Percentiles rank a stretch among this genome's conserved stretches.
Conservation (phyloP, 2,329 filamentous ascomycete genomes). For the Arthrobotrys musiformis region DNA sequence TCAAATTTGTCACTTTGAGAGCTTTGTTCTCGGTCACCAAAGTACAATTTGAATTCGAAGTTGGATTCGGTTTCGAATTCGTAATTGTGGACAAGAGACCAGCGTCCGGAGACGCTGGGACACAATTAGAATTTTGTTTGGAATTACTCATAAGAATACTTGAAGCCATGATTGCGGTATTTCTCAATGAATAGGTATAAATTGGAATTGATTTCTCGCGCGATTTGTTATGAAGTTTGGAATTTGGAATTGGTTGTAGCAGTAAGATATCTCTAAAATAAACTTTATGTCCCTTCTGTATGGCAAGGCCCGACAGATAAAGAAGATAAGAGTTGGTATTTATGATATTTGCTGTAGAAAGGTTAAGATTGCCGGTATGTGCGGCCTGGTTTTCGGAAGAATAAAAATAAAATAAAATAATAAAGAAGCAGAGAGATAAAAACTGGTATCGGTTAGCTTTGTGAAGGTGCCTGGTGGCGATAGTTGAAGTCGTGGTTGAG, state of each 20-base stretch:
- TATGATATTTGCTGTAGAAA: conserved; percentile 51
- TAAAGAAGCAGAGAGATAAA: conserved; percentile 20
- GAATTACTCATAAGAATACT: conserved; percentile 56
- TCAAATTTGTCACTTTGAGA: conserved; percentile 57
- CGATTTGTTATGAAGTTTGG: conserved; percentile 43
- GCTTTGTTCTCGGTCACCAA: conserved; percentile 56
- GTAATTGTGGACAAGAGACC: conserved; percentile 55
- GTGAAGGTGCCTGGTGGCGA: conserved; percentile 15
- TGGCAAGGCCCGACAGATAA: conserved; percentile 50
- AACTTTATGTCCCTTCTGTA: conserved; percentile 56
- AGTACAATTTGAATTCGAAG: conserved; percentile 57
- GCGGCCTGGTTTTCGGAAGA: no score
- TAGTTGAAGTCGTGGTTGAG: conserved; percentile 40
- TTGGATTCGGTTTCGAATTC: conserved; percentile 56
- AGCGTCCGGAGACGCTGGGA: conserved; percentile 48
- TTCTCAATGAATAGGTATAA: conserved; percentile 54
- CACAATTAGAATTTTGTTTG: conserved; percentile 56
- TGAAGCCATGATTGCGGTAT: conserved; percentile 56
- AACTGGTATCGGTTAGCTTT: conserved; percentile 22
- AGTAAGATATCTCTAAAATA: conserved; percentile 56
- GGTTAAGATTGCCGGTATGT: conserved; percentile 30
- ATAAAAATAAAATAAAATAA: background rate
- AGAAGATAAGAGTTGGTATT: conserved; percentile 56
- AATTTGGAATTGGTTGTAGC: conserved; percentile 55
- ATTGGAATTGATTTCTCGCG: conserved; percentile 51